Evolutionary conservation across 306 rosid genomes (phyloP).

Genomic region (Fragaria ananassa): DNA sequence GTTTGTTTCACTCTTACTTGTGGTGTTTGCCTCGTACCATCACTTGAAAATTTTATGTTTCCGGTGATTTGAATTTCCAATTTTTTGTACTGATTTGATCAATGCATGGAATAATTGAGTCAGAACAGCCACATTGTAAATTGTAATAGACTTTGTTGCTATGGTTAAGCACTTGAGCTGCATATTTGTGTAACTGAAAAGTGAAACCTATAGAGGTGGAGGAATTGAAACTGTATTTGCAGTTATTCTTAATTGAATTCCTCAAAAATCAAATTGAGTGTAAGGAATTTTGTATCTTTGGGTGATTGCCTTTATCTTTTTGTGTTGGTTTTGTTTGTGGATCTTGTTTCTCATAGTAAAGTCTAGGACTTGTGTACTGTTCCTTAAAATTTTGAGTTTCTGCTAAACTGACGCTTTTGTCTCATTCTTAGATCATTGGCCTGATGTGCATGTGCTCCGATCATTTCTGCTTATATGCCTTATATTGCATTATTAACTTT

Average conservation of each 20-base stretch:
- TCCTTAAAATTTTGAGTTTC: slow-evolving; percentile 18
- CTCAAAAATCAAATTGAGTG: background rate
- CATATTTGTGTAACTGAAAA: background rate
- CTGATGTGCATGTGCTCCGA: background rate
- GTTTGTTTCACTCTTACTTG: background rate
- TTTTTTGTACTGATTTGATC: slow-evolving; percentile 17
- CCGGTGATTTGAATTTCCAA: background rate
- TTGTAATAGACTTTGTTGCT: background rate
- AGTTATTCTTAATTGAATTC: slow-evolving; percentile 2
- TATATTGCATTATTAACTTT: slow-evolving; percentile 11
- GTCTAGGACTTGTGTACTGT: slow-evolving; percentile 6
- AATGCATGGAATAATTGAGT: slow-evolving; percentile 14
- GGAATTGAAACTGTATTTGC: slow-evolving; percentile 2
- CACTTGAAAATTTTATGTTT: background rate
- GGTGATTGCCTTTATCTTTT: background rate
- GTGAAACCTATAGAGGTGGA: background rate
- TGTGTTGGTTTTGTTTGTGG: slow-evolving; percentile 1
- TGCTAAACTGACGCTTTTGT: slow-evolving; percentile 5
- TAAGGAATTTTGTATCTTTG: background rate
- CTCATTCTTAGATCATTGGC: background rate
- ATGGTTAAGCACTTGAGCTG: background rate
- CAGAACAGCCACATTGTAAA: background rate
- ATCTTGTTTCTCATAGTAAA: background rate
- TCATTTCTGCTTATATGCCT: slow-evolving; percentile 2
- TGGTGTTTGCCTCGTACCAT: background rate